phyloP scores from a whole-genome alignment of 208 protist species.

The Wallacemonas rigidus region DNA sequence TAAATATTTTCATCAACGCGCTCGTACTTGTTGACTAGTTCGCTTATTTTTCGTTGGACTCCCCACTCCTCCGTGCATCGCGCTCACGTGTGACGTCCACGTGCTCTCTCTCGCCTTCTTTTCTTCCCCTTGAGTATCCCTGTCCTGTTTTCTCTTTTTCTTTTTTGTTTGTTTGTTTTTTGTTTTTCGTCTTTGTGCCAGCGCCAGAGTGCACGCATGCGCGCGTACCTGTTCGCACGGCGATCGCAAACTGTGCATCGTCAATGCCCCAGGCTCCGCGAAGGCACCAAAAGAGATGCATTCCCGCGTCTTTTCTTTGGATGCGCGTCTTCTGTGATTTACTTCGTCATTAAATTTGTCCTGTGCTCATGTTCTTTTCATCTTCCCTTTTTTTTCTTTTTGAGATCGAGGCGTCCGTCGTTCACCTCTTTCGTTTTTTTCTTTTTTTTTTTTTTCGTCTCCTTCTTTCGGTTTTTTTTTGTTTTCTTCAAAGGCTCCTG shows the following conservation, averaged over 20 bases:
- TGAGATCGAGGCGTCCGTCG: neutral
- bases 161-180: slow-evolving; percentile 17
- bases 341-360: neutral
- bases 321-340: too few species aligned
- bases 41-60: neutral
- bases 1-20: neutral
- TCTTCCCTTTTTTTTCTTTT: slow-evolving; percentile 12
- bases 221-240: too few species aligned
- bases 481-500: neutral
- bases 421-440: slow-evolving; percentile 12
- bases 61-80: neutral
- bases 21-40: neutral
- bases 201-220: neutral
- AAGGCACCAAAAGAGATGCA: too few species aligned
- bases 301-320: too few species aligned
- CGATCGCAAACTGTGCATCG: too few species aligned
- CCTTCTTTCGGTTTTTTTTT: neutral
- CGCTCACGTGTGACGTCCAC: neutral
- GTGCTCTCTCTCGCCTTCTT: neutral
- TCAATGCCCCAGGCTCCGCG: too few species aligned
- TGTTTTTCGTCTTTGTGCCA: neutral
- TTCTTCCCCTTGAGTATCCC: neutral
- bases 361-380: slow-evolving; percentile 11
- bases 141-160: slow-evolving; percentile 19
- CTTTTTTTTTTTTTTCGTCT: neutral